Evolutionary conservation across 2,329 filamentous ascomycete genomes (phyloP).

Genomic region (Penicillium sp.): DNA sequence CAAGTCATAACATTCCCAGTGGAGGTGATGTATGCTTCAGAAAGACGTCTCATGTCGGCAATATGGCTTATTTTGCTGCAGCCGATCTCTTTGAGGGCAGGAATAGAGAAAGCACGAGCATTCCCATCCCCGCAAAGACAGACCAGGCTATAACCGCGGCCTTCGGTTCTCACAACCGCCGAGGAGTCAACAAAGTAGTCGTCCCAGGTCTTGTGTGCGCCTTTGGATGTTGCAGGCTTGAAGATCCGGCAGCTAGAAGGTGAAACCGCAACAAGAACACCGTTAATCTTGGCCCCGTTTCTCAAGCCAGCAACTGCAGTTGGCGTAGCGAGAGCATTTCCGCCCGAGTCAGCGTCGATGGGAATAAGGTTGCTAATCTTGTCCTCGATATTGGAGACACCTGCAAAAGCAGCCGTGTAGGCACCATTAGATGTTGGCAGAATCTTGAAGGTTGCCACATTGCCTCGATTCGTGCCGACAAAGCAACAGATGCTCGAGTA

Average conservation of each 20-base stretch:
- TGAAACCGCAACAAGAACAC: slow-evolving; percentile 78
- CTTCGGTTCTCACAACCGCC: slow-evolving; percentile 72
- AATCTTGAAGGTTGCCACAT: slow-evolving; percentile 87
- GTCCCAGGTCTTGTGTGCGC: slow-evolving; percentile 90
- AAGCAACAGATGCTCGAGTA: slow-evolving; percentile 95
- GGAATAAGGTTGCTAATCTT: slow-evolving; percentile 76
- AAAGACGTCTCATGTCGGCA: slow-evolving; percentile 74
- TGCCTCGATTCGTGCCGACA: slow-evolving; percentile 83
- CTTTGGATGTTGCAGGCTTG: slow-evolving; percentile 80
- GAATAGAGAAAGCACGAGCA: slow-evolving; percentile 82
- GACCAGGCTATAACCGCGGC: slow-evolving; percentile 77
- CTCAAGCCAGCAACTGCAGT: slow-evolving; percentile 75
- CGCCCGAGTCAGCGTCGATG: slow-evolving; percentile 77
- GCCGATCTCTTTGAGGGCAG: slow-evolving; percentile 82
- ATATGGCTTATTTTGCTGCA: slow-evolving; percentile 65
- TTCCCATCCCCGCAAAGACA: slow-evolving; percentile 83
- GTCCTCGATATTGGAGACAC: slow-evolving; percentile 69
- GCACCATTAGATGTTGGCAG: slow-evolving; percentile 70
- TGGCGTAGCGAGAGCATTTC: slow-evolving; percentile 75
- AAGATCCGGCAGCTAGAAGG: slow-evolving; percentile 80
- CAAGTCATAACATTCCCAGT: slow-evolving; percentile 85
- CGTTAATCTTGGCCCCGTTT: slow-evolving; percentile 74
- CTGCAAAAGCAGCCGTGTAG: slow-evolving; percentile 74
- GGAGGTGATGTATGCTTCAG: slow-evolving; percentile 70
- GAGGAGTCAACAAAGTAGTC: slow-evolving; percentile 81